Evolutionary conservation across 1,284 basidiomycete genomes (phyloP), one percentile per base, ranked within the genome.

Genomic region (Inonotus obliquus): DNA sequence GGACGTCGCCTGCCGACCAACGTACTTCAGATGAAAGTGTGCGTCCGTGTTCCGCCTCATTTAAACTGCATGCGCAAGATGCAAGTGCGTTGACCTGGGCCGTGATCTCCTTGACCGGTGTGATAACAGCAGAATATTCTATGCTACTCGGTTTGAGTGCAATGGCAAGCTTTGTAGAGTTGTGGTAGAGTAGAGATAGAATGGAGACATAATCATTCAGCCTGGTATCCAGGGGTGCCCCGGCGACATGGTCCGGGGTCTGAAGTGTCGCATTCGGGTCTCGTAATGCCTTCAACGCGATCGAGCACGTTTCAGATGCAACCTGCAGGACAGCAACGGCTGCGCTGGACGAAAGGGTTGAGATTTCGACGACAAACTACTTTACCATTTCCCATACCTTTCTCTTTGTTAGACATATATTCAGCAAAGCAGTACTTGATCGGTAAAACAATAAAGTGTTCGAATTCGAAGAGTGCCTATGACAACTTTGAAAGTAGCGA

Each of bases 141-240:
- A 85, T 85, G 1, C 76, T 76, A 1, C 82, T 73, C 1, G 88
- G 85, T 35, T 86, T 87, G 45, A 90, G 77, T 0, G 81, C 78
- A 29, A 92, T 77, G 0, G 88, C 76, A 37, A 89, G 70, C 69
- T 87, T 91, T 10, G 87, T 91, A 1, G 81, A 75, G 23, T 80
- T 74, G 9, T 76, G 74, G 71, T 88, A 79, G n/a, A 90, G 69
- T 60, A 90, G 76, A 2, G 83, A 77, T 37, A 90, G 76, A 32
- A 91, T 75, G 1, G 84, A 81, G 19, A 83, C 65, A 23, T 86
- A 75, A 68, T 92, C 89, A 52, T 39, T 60, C 6, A 64, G 52
- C 35, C 55, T 13, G 7, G 56, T 49, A 23, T 64, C 49, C 39
- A 64, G 17, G 11, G 60, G 52, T 37, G 51, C 55, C 32, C 53